phyloP scores from a whole-genome alignment of 257 asterid genomes.

The Thymus mandschuricus region DNA sequence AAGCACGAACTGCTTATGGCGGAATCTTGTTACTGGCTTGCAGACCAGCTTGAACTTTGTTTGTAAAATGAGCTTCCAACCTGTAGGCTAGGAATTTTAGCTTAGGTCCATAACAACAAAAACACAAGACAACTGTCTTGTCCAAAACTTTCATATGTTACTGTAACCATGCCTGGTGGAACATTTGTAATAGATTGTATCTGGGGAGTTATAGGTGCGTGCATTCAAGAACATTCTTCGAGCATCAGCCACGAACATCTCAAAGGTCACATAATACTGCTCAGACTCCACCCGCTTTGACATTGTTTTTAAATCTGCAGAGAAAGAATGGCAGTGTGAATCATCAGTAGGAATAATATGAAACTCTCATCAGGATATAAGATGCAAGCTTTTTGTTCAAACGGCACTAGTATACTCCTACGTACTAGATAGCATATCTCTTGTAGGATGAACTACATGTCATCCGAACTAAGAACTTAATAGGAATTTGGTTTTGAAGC shows the following conservation, averaged over 20 bases:
- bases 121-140: not conserved
- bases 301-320: conserved; percentile 87
- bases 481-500: too few relatives aligned
- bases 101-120: not conserved
- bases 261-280: conserved; percentile 82
- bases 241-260: conserved; percentile 89
- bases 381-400: not conserved
- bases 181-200: conserved; percentile 88
- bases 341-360: not conserved
- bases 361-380: not conserved
- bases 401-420: too few relatives aligned
- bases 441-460: too few relatives aligned
- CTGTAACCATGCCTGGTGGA: conserved; percentile 69
- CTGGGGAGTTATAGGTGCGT: conserved; percentile 93
- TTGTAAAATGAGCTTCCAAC: conserved; percentile 74
- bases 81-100: conserved; percentile 40
- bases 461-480: too few relatives aligned
- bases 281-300: conserved; percentile 93
- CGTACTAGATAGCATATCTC: too few relatives aligned
- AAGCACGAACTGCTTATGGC: conserved; percentile 35
- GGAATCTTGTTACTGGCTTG: conserved; percentile 72
- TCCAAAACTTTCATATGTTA: not conserved
- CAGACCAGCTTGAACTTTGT: conserved; percentile 80
- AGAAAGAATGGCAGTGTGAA: not conserved
- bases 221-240: conserved; percentile 89